phyloP scores from a whole-genome alignment of 2,329 filamentous ascomycete genomes.

The Alternaria infectoria region DNA sequence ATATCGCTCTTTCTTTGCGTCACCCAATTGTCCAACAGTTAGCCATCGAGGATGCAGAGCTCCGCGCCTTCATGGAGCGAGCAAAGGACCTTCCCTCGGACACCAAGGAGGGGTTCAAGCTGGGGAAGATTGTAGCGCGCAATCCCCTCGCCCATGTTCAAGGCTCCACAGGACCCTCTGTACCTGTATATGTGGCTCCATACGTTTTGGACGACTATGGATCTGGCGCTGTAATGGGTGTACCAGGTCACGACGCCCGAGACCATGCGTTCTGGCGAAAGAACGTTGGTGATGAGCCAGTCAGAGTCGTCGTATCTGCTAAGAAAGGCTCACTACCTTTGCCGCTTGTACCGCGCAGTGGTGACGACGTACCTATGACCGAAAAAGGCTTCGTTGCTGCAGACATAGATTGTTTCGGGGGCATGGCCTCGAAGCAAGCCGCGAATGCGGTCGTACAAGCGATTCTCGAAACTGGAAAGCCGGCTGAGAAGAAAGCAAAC shows the following conservation, averaged over 20 bases:
- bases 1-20: constrained; percentile 75
- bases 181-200: constrained; percentile 81
- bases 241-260: constrained; percentile 81
- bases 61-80: constrained; percentile 71
- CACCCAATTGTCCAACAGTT: constrained; percentile 72
- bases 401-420: constrained; percentile 69
- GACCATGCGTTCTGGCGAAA: constrained; percentile 82
- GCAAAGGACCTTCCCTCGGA: constrained; percentile 61
- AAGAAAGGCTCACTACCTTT: constrained; percentile 9
- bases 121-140: constrained; percentile 54
- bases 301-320: constrained; percentile 62
- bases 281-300: constrained; percentile 66
- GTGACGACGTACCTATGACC: constrained; percentile 63
- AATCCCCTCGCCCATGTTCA: constrained; percentile 60
- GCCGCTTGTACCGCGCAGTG: constrained; percentile 33
- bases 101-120: constrained; percentile 69
- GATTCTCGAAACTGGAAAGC: constrained; percentile 56
- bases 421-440: constrained; percentile 68
- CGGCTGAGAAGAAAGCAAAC: constrained; percentile 70
- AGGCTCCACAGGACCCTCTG: constrained; percentile 54
- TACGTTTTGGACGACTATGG: constrained; percentile 88
- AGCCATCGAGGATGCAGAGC: constrained; percentile 64
- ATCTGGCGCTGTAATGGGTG: constrained; percentile 89
- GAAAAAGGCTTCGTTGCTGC: constrained; percentile 72
- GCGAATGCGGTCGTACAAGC: constrained; percentile 63